Base-by-base conservation (phyloP, 73 alveolate species). In the Loxodes magnus region DNA sequence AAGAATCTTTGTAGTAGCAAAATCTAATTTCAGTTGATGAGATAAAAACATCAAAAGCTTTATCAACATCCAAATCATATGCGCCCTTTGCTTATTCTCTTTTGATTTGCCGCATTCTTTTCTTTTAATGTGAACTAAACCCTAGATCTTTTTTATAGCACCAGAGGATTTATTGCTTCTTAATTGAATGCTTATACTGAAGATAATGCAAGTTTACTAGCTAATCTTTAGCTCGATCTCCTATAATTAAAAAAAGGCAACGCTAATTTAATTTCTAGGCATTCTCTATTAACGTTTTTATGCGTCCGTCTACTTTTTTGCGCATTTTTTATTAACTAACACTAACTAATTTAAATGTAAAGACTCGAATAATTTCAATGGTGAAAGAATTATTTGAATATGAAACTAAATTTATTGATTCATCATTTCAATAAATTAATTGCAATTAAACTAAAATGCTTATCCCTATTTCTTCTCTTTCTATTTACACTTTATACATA, bases 1-100 rank as follows among this genome's bases (percentile, higher is more conserved):
- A 94, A 5, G 99, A 78, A 66, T 96, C 99, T 35, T 94, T 91
- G 76, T 96, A 96, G 81, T 94, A 96, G 87, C 99, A 92, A 71
- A 82, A 96, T 51, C 96, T 75, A 52, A 96, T 94, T 57, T 90
- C 90, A 51, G 95, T 92, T 20, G 98, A 77, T 2, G 99, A 70
- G 14, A 96, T 54, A 69, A 96, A 96, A 44, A 96, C 76, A 59
- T 93, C 98, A 52, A 96, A 93, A 34, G 98, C 98, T 52, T 96
- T 95, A 59, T 91, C 98, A 50, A 82, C 98, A 35, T 93, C 94
- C 49, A 78, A 59, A 70, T 90, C 97, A 29, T 73, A 69, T 41
- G 80, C 86, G 1, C 98, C 88, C 3, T 51, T 24, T 25, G 26
- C 35, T 33, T 51, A 60, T 1, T 33, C 67, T 41, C 88, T 84